phyloP scores from a whole-genome alignment of 371 early-diverging fungal species.

The Syncephalastrum sp. region DNA sequence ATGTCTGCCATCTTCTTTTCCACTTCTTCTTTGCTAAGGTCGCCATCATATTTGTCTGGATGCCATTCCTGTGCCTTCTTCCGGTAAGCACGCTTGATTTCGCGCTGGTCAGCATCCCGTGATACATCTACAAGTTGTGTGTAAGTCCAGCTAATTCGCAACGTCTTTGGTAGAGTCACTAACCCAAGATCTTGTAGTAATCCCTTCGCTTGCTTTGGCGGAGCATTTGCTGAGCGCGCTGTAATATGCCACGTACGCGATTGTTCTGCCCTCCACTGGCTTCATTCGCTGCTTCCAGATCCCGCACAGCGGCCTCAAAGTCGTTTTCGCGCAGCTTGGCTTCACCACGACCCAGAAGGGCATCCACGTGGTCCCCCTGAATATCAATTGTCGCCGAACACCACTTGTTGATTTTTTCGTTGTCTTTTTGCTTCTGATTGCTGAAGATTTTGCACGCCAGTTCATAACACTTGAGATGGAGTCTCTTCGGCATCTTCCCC shows the following conservation, averaged over 20 bases:
- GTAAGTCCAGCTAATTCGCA: background rate
- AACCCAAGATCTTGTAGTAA: slow-evolving; percentile 91
- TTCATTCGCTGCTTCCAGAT: slow-evolving; percentile 73
- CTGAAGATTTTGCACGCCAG: slow-evolving; percentile 63
- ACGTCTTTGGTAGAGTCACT: background rate
- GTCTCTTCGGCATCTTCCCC: slow-evolving; percentile 50
- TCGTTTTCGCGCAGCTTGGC: slow-evolving; percentile 65
- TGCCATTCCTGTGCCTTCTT: slow-evolving; percentile 87
- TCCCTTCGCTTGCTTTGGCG: slow-evolving; percentile 77
- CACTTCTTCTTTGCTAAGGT: slow-evolving; percentile 73
- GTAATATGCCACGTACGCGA: slow-evolving; percentile 55
- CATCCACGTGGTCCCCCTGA: slow-evolving; percentile 68
- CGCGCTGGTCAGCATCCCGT: slow-evolving; percentile 68
- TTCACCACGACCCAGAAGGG: slow-evolving; percentile 71
- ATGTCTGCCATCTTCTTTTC: slow-evolving; percentile 90
- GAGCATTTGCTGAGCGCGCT: slow-evolving; percentile 67
- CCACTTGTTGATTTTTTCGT: slow-evolving; percentile 52
- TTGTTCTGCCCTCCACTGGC: slow-evolving; percentile 57
- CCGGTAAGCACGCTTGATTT: slow-evolving; percentile 93
- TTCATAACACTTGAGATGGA: slow-evolving; percentile 54
- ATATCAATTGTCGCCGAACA: slow-evolving; percentile 55
- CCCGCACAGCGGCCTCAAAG: slow-evolving; percentile 72
- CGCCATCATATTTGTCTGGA: slow-evolving; percentile 90
- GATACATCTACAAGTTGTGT: slow-evolving; percentile 48
- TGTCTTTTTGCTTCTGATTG: slow-evolving; percentile 51